Evolutionary conservation across 208 protist genomes (phyloP).

Genomic region (Trypanosoma cruzi): DNA sequence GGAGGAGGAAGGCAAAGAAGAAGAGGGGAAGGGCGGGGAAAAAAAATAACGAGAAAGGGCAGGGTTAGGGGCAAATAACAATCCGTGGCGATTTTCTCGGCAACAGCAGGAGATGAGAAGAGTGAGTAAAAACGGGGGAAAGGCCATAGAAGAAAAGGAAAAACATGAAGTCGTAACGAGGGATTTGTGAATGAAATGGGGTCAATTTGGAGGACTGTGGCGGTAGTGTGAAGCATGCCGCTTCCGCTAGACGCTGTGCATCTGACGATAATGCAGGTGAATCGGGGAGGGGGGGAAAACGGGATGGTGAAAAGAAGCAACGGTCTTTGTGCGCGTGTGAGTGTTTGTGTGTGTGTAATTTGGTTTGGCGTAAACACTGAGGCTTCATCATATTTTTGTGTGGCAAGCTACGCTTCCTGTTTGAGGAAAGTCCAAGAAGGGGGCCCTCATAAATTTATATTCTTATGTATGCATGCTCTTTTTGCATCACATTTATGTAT

Average conservation of each 20-base stretch:
- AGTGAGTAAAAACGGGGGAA: background rate
- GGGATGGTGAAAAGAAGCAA: background rate
- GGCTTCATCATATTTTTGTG: background rate
- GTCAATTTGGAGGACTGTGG: background rate
- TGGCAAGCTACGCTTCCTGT: background rate
- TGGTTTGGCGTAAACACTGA: background rate
- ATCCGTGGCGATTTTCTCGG: background rate
- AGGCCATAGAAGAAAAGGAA: background rate
- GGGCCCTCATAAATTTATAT: background rate
- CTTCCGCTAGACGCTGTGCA: background rate
- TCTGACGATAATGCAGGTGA: background rate
- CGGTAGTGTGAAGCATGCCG: too few relatives aligned
- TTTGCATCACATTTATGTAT: conserved; percentile 18
- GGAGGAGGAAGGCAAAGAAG: conserved; percentile 33
- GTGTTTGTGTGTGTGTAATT: background rate
- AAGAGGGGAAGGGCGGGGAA: background rate
- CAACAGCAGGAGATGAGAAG: background rate
- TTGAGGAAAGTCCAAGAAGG: background rate
- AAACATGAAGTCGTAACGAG: background rate
- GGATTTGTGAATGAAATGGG: background rate
- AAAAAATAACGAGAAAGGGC: background rate
- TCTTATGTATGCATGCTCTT: background rate
- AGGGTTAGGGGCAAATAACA: background rate
- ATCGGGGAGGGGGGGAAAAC: background rate
- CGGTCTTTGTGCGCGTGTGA: background rate